A percentile compares a stretch with the other conserved stretches of the same genome.
These are phyloP conservation scores for Nicotiana knightiana DNA, from an alignment of 257 asterid genomes.

Conservation along the genomic window DNA sequence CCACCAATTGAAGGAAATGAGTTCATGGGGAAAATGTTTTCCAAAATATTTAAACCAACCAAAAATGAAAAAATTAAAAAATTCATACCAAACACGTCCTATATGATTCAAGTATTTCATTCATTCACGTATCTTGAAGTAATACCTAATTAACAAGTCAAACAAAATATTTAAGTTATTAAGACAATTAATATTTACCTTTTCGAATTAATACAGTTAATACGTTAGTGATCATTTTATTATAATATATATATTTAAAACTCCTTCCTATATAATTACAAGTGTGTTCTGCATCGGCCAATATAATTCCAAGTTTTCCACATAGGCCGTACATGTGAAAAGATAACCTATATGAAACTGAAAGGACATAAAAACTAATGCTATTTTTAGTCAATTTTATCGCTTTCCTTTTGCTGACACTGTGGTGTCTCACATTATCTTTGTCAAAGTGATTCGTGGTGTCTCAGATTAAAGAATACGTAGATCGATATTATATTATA, in stretches of 20 bases:
- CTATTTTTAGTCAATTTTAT: constrained; percentile 7
- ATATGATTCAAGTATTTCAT: neutral
- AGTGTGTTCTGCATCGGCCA: neutral
- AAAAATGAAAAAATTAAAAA: no score
- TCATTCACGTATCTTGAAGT: neutral
- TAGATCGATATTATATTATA: no score
- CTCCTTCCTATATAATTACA: neutral
- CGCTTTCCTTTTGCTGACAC: neutral
- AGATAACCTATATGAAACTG: neutral
- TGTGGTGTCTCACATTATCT: neutral
- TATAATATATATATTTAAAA: neutral
- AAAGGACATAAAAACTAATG: neutral
- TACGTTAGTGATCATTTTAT: neutral
- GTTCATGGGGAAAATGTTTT: no score
- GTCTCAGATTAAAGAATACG: neutral
- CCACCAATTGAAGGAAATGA: no score
- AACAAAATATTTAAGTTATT: neutral
- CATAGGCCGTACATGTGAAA: neutral
- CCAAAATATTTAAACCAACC: no score
- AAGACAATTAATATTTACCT: neutral
- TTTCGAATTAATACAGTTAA: neutral
- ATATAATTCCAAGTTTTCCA: neutral
- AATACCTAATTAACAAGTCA: neutral
- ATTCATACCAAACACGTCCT: no score
- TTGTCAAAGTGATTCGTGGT: no score